Percentiles rank a stretch among this genome's conserved stretches.
phyloP scores from a whole-genome alignment of 345 rosid species.

The Gossypium herbaceum region DNA sequence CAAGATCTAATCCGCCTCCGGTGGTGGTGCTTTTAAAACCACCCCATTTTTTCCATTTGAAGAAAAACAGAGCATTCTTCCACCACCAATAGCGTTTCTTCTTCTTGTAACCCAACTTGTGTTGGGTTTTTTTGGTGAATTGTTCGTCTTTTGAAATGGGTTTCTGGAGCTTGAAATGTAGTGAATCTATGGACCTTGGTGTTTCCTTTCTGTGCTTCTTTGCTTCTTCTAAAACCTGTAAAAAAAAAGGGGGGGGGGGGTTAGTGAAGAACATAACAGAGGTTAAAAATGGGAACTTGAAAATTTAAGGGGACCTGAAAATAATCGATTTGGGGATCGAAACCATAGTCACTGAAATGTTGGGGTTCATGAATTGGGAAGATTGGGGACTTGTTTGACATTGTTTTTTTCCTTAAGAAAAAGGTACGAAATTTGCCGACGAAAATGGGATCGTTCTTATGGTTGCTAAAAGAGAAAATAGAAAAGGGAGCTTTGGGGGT shows the following conservation, averaged over 20 bases:
- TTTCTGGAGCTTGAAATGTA: conserved; percentile 86
- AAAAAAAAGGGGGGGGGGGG: background rate
- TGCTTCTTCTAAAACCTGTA: conserved; percentile 72
- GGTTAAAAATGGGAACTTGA: background rate
- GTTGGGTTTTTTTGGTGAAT: conserved; percentile 29
- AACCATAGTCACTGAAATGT: conserved; percentile 86
- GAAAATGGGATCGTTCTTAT: background rate
- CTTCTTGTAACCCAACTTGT: conserved; percentile 31
- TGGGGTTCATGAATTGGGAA: conserved; percentile 66
- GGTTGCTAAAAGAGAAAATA: background rate
- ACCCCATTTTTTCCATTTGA: conserved; percentile 59
- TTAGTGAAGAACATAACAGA: background rate
- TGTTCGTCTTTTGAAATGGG: conserved; percentile 71
- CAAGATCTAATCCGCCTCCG: background rate
- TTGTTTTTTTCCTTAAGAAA: conserved; percentile 18
- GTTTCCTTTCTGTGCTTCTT: conserved; percentile 62
- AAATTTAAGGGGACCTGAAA: conserved; percentile 48
- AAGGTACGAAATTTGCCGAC: background rate
- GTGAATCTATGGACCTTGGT: conserved; percentile 35
- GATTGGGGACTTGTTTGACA: conserved; percentile 62
- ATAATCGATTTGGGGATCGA: conserved; percentile 71
- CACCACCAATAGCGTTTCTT: conserved; percentile 81
- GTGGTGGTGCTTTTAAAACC: background rate
- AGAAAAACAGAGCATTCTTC: conserved; percentile 66
- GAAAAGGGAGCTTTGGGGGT: conserved; percentile 25